phyloP scores from a whole-genome alignment of 495 filamentous ascomycete genomes.

The Neurospora sp. region DNA sequence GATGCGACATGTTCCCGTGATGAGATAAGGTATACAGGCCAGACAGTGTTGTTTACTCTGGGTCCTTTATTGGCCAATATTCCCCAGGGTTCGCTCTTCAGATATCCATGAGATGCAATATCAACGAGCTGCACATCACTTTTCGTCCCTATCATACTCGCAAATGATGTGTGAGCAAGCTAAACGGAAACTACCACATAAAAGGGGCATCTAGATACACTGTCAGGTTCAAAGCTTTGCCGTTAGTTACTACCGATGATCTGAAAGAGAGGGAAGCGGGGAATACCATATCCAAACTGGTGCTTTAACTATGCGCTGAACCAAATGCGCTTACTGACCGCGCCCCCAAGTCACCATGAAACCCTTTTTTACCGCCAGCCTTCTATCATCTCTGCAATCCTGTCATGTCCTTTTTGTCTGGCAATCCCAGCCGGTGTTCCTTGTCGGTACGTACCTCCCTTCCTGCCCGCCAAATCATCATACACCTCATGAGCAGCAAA shows the following conservation, averaged over 20 bases:
- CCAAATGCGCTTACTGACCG: not conserved
- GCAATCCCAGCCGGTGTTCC: conserved; percentile 11
- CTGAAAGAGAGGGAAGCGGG: not conserved
- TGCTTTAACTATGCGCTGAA: not conserved
- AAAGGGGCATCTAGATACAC: not conserved
- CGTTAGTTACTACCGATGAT: not conserved
- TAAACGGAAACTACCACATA: not conserved
- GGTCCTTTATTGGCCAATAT: not conserved
- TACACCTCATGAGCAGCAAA: conserved; percentile 5
- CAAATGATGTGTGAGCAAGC: not conserved
- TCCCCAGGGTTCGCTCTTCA: not conserved
- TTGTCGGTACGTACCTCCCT: not conserved
- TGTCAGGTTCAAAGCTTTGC: not conserved
- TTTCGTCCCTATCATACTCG: not conserved
- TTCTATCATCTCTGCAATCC: conserved; percentile 3
- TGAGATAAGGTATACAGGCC: not conserved
- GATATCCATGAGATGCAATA: not conserved
- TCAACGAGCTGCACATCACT: not conserved
- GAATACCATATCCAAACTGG: not conserved
- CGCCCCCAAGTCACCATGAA: not conserved
- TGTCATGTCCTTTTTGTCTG: conserved; percentile 2
- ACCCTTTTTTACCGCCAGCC: not conserved
- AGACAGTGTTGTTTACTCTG: not conserved
- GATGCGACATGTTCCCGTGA: not conserved
- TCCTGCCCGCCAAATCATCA: conserved; percentile 1